Evolutionary conservation across 768 basidiomycete genomes (phyloP).

Genomic region (Kwoniella europaea): DNA sequence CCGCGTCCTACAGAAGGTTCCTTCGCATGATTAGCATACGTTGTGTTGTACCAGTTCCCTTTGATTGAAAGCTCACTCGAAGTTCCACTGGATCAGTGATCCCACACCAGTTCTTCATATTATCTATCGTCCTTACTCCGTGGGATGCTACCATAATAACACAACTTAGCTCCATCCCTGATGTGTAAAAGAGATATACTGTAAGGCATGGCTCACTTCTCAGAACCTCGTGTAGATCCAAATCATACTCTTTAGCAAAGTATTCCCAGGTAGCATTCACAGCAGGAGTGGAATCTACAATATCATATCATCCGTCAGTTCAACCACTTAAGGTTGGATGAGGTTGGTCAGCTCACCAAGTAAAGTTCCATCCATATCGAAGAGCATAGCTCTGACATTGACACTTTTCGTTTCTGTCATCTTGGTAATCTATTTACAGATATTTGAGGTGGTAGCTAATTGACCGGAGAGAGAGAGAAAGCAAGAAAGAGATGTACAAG

Average conservation of each 20-base stretch:
- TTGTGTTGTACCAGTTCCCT: too few species aligned
- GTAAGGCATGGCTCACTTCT: slow-evolving; percentile 50
- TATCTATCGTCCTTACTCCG: slow-evolving; percentile 77
- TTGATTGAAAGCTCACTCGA: slow-evolving; percentile 60
- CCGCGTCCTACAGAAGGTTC: slow-evolving; percentile 64
- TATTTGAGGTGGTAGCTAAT: too few species aligned
- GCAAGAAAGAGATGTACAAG: neutral
- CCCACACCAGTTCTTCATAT: slow-evolving; percentile 71
- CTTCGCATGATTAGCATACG: neutral
- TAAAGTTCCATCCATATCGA: slow-evolving; percentile 57
- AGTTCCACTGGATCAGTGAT: slow-evolving; percentile 67
- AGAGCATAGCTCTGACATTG: slow-evolving; percentile 32
- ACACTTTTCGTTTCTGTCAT: slow-evolving; percentile 9
- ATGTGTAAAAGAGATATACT: neutral
- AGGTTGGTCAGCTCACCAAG: slow-evolving; percentile 35
- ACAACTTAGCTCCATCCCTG: neutral
- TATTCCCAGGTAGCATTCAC: slow-evolving; percentile 77
- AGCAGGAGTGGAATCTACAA: slow-evolving; percentile 57
- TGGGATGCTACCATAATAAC: slow-evolving; percentile 63
- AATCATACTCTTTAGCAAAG: slow-evolving; percentile 68
- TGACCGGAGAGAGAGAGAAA: neutral
- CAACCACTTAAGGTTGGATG: neutral
- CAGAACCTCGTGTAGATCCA: slow-evolving; percentile 56
- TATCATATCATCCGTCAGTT: neutral
- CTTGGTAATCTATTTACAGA: neutral